Conservation (phyloP, 305 asterid species). For the Fraxinus velutina region DNA sequence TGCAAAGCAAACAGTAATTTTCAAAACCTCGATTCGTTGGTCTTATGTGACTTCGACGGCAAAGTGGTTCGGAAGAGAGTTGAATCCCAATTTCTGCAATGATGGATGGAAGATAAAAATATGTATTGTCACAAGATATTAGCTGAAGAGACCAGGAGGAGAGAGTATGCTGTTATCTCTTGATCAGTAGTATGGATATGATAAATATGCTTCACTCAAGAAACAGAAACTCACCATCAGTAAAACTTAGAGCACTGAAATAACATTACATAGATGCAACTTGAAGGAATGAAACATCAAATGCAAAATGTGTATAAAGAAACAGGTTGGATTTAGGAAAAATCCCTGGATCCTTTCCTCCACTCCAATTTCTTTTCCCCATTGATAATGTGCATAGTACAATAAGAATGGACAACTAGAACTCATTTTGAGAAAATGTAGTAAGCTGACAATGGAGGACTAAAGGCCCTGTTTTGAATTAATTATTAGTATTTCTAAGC, state of each 20-base stretch:
- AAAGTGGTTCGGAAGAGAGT: not conserved
- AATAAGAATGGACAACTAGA: not conserved
- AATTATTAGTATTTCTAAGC: not conserved
- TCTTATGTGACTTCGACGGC: not conserved
- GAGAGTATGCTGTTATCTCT: not conserved
- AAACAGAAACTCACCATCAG: not conserved
- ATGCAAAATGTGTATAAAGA: not conserved
- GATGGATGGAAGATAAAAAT: not conserved
- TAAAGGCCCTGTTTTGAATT: not conserved
- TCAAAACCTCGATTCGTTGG: not conserved
- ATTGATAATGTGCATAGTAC: not conserved
- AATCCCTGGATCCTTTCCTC: not conserved
- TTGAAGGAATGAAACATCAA: not conserved
- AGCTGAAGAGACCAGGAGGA: not conserved
- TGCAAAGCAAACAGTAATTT: not conserved
- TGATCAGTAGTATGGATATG: not conserved
- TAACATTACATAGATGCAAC: not conserved
- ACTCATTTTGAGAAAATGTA: not conserved
- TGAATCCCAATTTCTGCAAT: not conserved
- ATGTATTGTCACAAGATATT: not conserved
- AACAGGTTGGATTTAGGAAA: not conserved
- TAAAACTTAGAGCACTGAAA: not conserved
- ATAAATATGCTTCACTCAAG: not conserved
- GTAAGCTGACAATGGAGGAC: not conserved
- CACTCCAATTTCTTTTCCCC: not conserved